Base-by-base conservation (phyloP, 129 eudicot species). In the Flaveria trinervia region DNA sequence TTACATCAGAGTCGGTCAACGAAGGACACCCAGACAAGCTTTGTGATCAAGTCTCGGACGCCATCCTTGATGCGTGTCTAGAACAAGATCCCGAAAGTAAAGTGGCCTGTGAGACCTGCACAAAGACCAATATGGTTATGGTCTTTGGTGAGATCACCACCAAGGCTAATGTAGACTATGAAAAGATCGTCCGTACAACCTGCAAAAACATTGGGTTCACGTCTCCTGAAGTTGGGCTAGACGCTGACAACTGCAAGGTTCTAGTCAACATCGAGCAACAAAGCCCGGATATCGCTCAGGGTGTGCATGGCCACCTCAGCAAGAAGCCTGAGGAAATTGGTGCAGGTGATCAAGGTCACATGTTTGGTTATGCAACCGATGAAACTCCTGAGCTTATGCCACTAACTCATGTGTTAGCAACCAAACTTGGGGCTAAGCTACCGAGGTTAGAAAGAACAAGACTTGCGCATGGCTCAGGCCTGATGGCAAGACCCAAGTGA, bases 341-440 rank as follows among this genome's bases (percentile, higher is more conserved):
- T 43, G 96, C 96, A 9, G 95, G 91, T 72, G 91, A 89, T 43
- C 91, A 82, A 68, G 94, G 94, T 17, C 91, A 88, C 80, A 88
- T 86, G 90, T 86, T 89, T 54, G 96, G 96, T 61, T 89, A 89
- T 45, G 96, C 96, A 22, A 88, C 96, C 7, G 96, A 90, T 65
- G 96, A 90, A 77, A 90, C 96, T 0, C 87, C 90, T 0, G 96
- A 90, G 85, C 85, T 90, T 44, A 90, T 90, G 96, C 92, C 96
- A 0, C 75, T 90, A 23, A 90, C 92, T 50, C 96, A 90, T 22
- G 96, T 88, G 45, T 84, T 90, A 48, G 96, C 92, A 30, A 90
- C 90, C 36, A 84, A 90, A 77, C 90, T 90, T 0, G 96, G 96
- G 17, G 92, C 96, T 72, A 89, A 85, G 76, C 86, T 89, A 89